Percentiles rank a stretch among this genome's conserved stretches.
Conservation (phyloP, 768 basidiomycete species). For the Tremella yokohamensis region DNA sequence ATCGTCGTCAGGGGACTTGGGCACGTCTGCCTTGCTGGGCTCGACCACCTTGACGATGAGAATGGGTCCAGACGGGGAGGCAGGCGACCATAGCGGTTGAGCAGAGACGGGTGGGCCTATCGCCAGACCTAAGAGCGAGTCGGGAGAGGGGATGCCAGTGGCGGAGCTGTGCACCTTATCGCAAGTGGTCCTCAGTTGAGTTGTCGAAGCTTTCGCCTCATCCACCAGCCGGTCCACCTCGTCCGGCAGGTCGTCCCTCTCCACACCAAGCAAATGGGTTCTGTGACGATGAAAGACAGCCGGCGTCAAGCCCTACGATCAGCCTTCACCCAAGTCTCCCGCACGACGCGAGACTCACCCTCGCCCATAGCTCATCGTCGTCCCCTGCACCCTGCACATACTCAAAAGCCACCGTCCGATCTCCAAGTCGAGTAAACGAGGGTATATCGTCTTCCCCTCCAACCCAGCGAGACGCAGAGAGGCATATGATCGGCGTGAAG, state of each 20-base stretch:
- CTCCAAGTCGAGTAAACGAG: slow-evolving; percentile 21
- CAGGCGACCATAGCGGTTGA: neutral
- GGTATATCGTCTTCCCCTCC: slow-evolving; percentile 49
- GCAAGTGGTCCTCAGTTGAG: too few species aligned
- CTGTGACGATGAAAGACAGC: slow-evolving; percentile 65
- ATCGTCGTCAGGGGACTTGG: neutral
- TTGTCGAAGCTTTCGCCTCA: neutral
- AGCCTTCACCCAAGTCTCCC: slow-evolving; percentile 5
- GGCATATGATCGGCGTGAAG: slow-evolving; percentile 66
- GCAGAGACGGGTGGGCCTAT: slow-evolving; percentile 22
- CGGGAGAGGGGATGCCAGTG: slow-evolving; percentile 1
- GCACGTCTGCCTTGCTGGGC: neutral
- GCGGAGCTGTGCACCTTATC: neutral
- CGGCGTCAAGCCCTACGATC: slow-evolving; percentile 68
- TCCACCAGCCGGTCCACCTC: slow-evolving; percentile 43
- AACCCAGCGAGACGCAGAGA: slow-evolving; percentile 76
- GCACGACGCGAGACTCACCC: slow-evolving; percentile 54
- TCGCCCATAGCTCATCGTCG: slow-evolving; percentile 86
- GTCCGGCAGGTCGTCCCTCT: slow-evolving; percentile 57
- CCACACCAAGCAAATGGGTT: slow-evolving; percentile 55
- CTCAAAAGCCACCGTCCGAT: slow-evolving; percentile 64
- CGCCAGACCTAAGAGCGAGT: slow-evolving; percentile 16
- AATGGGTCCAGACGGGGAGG: too few species aligned
- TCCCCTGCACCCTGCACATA: slow-evolving; percentile 95
- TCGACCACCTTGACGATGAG: neutral